These are phyloP conservation scores for Zymoseptoria tritici DNA, from an alignment of 2,329 filamentous ascomycete species.

Conservation along the genomic window DNA sequence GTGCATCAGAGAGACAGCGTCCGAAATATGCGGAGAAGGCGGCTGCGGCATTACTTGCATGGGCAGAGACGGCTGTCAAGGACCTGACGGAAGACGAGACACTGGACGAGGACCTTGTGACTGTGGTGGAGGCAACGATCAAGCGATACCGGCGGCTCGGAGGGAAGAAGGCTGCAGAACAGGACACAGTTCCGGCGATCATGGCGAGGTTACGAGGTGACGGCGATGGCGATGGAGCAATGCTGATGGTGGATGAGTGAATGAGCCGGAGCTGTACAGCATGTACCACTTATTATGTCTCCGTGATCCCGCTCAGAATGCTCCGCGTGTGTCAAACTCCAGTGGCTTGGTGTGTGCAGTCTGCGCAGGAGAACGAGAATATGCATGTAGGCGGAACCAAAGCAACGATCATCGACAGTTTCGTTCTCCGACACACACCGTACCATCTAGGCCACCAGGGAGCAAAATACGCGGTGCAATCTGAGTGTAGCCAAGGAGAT, in stretches of 20 bases:
- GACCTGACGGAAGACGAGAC: slow-evolving; percentile 18
- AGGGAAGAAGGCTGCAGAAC: neutral
- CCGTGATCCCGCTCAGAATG: too few species aligned
- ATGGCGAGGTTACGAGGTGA: neutral
- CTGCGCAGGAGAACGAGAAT: too few species aligned
- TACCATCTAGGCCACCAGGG: too few species aligned
- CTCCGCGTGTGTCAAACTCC: too few species aligned
- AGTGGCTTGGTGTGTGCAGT: too few species aligned
- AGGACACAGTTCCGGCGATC: neutral
- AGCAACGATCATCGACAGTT: too few species aligned
- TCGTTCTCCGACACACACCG: too few species aligned
- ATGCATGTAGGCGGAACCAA: too few species aligned
- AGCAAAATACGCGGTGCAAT: too few species aligned
- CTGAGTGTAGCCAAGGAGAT: too few species aligned
- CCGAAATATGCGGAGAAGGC: slow-evolving; percentile 39
- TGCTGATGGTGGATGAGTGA: neutral
- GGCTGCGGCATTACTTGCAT: slow-evolving; percentile 43
- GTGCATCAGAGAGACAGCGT: slow-evolving; percentile 28
- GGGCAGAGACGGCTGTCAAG: slow-evolving; percentile 32
- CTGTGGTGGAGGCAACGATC: slow-evolving; percentile 41
- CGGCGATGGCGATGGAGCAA: neutral
- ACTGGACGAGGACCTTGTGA: slow-evolving; percentile 47
- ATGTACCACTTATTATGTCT: too few species aligned
- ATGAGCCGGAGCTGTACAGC: neutral
- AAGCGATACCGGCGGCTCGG: slow-evolving; percentile 20